Conservation (phyloP, 2,329 filamentous ascomycete genomes). For the Colletotrichum sp. region DNA sequence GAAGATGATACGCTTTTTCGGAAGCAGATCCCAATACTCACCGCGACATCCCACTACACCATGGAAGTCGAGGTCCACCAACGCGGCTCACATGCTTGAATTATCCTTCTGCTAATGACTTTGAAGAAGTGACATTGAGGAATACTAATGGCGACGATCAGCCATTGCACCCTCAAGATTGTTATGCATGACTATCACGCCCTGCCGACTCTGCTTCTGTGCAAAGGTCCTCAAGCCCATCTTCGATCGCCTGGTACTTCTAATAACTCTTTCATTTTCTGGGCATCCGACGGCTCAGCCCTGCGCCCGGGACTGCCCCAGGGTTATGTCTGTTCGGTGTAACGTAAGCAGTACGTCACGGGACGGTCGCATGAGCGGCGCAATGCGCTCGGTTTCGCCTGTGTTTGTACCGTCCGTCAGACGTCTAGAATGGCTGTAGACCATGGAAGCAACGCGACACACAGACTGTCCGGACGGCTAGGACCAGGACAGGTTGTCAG, state of each 20-base stretch:
- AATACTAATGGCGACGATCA: not conserved
- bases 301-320: not conserved
- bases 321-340: not conserved
- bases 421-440: not conserved
- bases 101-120: not conserved
- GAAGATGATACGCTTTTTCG: slow-evolving; percentile 61
- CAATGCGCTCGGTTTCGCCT: slow-evolving; percentile 16
- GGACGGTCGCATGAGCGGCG: not conserved
- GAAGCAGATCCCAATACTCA: slow-evolving; percentile 65
- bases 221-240: not conserved
- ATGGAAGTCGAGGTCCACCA: slow-evolving; percentile 76
- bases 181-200: not conserved
- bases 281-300: not conserved
- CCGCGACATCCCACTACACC: slow-evolving; percentile 59
- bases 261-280: not conserved
- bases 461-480: not conserved
- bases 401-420: slow-evolving; percentile 26
- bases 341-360: not conserved
- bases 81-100: slow-evolving; percentile 61
- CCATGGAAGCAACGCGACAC: not conserved
- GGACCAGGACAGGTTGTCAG: not conserved
- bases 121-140: not conserved
- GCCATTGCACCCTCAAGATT: not conserved
- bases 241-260: not conserved
- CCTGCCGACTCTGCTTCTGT: not conserved